A percentile compares a stretch with the other conserved stretches of the same genome.
phyloP scores from a whole-genome alignment of 768 basidiomycete species.

The Rhizopogon salebrosus region DNA sequence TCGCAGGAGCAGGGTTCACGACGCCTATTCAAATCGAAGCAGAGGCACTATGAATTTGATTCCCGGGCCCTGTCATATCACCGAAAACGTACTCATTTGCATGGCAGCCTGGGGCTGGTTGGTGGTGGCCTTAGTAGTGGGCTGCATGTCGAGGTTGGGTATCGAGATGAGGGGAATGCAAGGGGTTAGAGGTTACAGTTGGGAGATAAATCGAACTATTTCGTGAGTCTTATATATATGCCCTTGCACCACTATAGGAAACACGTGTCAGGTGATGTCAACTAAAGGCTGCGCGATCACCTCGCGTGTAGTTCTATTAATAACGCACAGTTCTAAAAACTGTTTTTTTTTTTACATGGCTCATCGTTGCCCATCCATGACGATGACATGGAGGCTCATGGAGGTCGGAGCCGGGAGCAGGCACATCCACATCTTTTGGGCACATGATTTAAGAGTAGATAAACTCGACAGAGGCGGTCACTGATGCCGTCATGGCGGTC shows the following conservation, averaged over 20 bases:
- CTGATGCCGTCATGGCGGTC: no score
- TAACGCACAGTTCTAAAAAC: background rate
- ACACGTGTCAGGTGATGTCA: conserved; percentile 8
- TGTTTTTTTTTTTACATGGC: background rate
- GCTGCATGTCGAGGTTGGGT: conserved; percentile 24
- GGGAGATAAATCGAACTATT: background rate
- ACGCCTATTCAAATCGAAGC: conserved; percentile 29
- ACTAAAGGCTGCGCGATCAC: conserved; percentile 1
- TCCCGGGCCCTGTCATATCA: no score
- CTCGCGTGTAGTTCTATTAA: background rate
- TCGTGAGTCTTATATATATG: conserved; percentile 2
- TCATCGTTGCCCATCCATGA: background rate
- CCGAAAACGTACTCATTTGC: conserved; percentile 52
- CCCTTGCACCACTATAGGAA: conserved; percentile 2
- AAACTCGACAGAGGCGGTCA: no score
- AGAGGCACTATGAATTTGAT: background rate
- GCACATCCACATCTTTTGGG: background rate
- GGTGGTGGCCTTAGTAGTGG: conserved; percentile 30
- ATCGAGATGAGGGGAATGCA: conserved; percentile 14
- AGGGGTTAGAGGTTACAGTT: background rate
- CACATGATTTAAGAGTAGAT: background rate
- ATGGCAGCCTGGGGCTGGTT: conserved; percentile 56
- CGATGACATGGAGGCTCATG: background rate
- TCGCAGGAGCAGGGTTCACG: conserved; percentile 38
- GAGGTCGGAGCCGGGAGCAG: no score